Percentiles rank a stretch among this genome's conserved stretches.
These are phyloP conservation scores for Pythium scleroteichum DNA, from an alignment of 352 stramenopile species.

Conservation along the genomic window DNA sequence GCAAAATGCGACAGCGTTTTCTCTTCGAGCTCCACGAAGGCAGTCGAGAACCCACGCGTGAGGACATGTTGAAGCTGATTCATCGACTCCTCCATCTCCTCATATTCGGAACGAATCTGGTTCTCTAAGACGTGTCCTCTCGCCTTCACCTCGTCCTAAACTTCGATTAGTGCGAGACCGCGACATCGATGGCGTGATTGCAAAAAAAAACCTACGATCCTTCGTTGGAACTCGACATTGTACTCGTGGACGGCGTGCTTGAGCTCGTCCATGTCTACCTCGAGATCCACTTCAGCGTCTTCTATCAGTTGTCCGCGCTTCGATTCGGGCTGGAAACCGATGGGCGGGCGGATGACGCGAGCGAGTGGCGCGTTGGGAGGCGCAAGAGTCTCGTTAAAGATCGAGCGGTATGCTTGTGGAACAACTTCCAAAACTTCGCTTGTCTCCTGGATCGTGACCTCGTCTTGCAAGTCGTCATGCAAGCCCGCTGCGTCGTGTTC, in stretches of 20 bases:
- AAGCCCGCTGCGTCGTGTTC: neutral
- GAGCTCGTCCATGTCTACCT: constrained; percentile 82
- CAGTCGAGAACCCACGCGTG: constrained; percentile 46
- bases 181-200: too few species aligned
- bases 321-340: constrained; percentile 69
- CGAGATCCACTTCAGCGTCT: constrained; percentile 68
- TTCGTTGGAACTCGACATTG: constrained; percentile 83
- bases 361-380: constrained; percentile 28
- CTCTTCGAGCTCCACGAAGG: constrained; percentile 57
- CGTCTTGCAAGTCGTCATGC: neutral
- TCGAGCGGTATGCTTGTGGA: constrained; percentile 28
- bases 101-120: constrained; percentile 49
- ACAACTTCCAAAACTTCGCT: neutral
- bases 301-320: constrained; percentile 77
- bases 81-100: constrained; percentile 61
- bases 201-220: constrained; percentile 49
- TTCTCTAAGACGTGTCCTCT: constrained; percentile 53
- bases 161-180: neutral
- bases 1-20: constrained; percentile 65
- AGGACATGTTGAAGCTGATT: constrained; percentile 51
- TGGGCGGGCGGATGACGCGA: constrained; percentile 37
- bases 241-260: constrained; percentile 75
- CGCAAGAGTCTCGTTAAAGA: constrained; percentile 34
- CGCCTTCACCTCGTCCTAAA: constrained; percentile 68
- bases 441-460: neutral